Conservation (phyloP, 2,329 filamentous ascomycete genomes). For the Ploettnerulaceae sp. region DNA sequence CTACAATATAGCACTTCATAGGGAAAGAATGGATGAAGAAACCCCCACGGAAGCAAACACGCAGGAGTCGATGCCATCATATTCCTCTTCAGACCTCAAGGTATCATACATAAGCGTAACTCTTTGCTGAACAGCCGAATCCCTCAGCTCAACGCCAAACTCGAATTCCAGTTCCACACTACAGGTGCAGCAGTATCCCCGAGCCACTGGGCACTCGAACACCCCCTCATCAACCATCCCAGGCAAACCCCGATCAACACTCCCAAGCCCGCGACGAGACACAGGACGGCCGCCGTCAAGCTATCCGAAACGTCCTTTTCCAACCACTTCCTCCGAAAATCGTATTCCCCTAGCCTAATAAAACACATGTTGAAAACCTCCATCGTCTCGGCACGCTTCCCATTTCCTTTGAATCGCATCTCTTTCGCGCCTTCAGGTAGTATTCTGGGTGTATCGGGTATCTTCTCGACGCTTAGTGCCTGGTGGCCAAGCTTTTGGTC, state of each 20-base stretch:
- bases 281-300: slow-evolving; percentile 5
- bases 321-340: slow-evolving; percentile 13
- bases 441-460: not conserved
- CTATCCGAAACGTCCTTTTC: slow-evolving; percentile 13
- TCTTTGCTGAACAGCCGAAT: too few species aligned
- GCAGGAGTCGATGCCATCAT: too few species aligned
- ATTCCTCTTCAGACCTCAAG: not conserved
- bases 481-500: slow-evolving; percentile 4
- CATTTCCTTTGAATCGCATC: slow-evolving; percentile 1
- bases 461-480: slow-evolving; percentile 18
- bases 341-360: slow-evolving; percentile 11
- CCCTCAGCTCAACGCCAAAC: not conserved
- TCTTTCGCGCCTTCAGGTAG: not conserved
- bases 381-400: too few species aligned
- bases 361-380: slow-evolving; percentile 15
- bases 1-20: not conserved
- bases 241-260: not conserved
- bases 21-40: not conserved
- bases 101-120: not conserved
- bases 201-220: too few species aligned
- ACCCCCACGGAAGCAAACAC: too few species aligned
- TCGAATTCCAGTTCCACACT: not conserved
- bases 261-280: slow-evolving; percentile 4
- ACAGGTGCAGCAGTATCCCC: not conserved
- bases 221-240: not conserved